Conservation (phyloP, 768 basidiomycete species). For the Pholiota microspora region DNA sequence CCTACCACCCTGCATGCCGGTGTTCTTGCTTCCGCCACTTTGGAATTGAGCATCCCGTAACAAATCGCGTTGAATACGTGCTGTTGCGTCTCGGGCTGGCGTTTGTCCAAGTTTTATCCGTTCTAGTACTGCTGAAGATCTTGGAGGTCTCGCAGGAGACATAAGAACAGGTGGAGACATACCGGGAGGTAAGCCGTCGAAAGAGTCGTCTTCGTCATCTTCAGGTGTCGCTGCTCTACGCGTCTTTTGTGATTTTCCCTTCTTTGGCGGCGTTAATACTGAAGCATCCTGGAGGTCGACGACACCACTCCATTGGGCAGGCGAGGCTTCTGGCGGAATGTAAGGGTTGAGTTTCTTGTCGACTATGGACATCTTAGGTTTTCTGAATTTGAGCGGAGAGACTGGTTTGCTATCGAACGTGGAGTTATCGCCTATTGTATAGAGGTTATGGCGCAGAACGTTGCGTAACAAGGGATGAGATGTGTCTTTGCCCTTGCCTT, state of each 20-base stretch:
- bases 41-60: constrained; percentile 51
- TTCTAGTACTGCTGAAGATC: constrained; percentile 46
- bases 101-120: constrained; percentile 53
- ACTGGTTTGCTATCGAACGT: constrained; percentile 30
- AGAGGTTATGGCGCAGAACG: constrained; percentile 51
- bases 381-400: constrained; percentile 51
- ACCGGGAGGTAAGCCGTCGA: constrained; percentile 50
- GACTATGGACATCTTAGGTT: constrained; percentile 56
- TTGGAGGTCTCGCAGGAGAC: constrained; percentile 53
- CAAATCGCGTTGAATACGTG: constrained; percentile 64
- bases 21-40: constrained; percentile 26
- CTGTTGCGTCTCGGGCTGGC: constrained; percentile 70
- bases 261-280: constrained; percentile 42
- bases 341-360: constrained; percentile 59
- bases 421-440: constrained; percentile 38
- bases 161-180: constrained; percentile 59
- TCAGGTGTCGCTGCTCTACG: constrained; percentile 18
- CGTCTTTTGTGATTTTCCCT: constrained; percentile 23
- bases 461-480: constrained; percentile 43
- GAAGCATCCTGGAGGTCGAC: constrained; percentile 67
- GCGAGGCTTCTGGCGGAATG: constrained; percentile 47
- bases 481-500: constrained; percentile 47
- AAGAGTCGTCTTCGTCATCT: constrained; percentile 45
- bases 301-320: constrained; percentile 67
- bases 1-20: constrained; percentile 25